Percentiles rank a stretch among this genome's conserved stretches.
phyloP scores from a whole-genome alignment of 176 grass and related monocot species.

The Dendrocalamus sinicus region DNA sequence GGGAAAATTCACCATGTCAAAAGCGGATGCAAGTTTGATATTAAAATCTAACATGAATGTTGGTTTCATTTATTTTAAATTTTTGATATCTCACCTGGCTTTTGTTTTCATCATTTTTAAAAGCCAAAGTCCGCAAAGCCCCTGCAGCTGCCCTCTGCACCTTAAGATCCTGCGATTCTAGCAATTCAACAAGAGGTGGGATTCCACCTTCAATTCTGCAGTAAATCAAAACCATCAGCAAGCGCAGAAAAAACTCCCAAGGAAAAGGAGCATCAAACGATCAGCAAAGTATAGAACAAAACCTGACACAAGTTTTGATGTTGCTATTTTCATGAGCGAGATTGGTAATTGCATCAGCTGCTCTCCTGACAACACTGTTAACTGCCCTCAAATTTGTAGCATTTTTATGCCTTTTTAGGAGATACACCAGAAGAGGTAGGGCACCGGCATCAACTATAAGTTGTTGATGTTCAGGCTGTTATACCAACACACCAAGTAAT shows the following conservation, averaged over 20 bases:
- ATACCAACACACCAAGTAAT: conserved; percentile 25
- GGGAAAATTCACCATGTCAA: conserved; percentile 5
- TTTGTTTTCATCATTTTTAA: conserved; percentile 99
- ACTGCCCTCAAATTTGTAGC: conserved; percentile 64
- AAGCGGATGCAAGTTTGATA: conserved; percentile 25
- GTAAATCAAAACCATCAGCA: conserved; percentile 44
- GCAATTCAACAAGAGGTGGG: conserved; percentile 92
- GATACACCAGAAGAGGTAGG: conserved; percentile 80
- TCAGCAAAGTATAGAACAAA: conserved; percentile 24
- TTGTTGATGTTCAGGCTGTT: conserved; percentile 99
- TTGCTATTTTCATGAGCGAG: conserved; percentile 99
- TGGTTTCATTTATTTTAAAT: conserved; percentile 8
- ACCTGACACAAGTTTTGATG: conserved; percentile 98
- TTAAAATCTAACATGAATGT: conserved; percentile 33
- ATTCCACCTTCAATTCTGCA: conserved; percentile 97
- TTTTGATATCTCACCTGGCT: conserved; percentile 61
- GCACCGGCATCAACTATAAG: conserved; percentile 98
- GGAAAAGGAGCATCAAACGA: neutral
- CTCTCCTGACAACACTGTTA: conserved; percentile 96
- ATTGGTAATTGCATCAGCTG: conserved; percentile 99
- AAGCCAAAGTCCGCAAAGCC: conserved; percentile 90
- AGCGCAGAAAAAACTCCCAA: conserved; percentile 32
- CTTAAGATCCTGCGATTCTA: conserved; percentile 93
- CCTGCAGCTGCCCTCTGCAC: conserved; percentile 98
- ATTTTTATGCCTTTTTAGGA: conserved; percentile 84